phyloP scores from a whole-genome alignment of 164 flowering plant genomes.

The Platanus orientalis region DNA sequence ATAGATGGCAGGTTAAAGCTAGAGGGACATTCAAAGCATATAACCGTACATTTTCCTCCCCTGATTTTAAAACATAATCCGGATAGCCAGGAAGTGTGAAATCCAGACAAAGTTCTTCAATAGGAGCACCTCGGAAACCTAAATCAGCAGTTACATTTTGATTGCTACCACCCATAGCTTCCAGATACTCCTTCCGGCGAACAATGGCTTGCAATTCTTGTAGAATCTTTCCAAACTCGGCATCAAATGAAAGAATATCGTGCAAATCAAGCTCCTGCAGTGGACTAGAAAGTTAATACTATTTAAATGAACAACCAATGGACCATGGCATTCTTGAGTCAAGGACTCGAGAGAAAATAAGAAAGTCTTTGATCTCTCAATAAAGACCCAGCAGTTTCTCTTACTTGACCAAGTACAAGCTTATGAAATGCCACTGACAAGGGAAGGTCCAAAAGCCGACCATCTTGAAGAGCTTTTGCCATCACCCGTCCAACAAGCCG shows the following conservation, averaged over 20 bases:
- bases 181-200: conserved; percentile 65
- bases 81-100: conserved; percentile 97
- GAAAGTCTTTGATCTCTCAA: not conserved
- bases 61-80: conserved; percentile 70
- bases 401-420: conserved; percentile 91
- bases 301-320: not conserved
- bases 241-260: conserved; percentile 80
- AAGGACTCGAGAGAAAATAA: not conserved
- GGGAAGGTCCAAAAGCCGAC: conserved; percentile 91
- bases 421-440: conserved; percentile 80
- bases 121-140: conserved; percentile 57
- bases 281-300: conserved; percentile 3
- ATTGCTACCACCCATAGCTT: conserved; percentile 39
- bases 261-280: conserved; percentile 93
- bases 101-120: conserved; percentile 87
- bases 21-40: not conserved
- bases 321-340: not conserved
- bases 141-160: conserved; percentile 40
- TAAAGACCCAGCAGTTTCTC: conserved; percentile 11
- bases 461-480: conserved; percentile 99
- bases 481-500: conserved; percentile 86
- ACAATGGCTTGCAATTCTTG: conserved; percentile 81
- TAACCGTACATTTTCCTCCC: conserved; percentile 61
- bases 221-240: conserved; percentile 74
- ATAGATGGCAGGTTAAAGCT: not conserved